Conservation (phyloP, 2,329 filamentous ascomycete species). For the Emmonsiellopsis sp. region DNA sequence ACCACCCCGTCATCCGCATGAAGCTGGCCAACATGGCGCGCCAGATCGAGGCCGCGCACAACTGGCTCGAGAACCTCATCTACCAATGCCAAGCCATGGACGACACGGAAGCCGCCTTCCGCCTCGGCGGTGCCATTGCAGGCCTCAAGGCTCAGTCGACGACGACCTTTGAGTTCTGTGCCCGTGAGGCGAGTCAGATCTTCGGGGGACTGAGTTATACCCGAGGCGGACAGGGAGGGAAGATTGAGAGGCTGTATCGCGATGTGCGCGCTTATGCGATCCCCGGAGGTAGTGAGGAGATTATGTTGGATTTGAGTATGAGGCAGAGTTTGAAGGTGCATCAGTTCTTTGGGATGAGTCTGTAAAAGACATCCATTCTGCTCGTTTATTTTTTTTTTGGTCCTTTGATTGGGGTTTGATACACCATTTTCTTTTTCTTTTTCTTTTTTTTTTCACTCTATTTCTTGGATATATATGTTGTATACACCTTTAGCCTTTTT, state of each 20-base stretch:
- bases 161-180: slow-evolving; percentile 94
- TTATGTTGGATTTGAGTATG: slow-evolving; percentile 96
- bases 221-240: slow-evolving; percentile 85
- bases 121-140: slow-evolving; percentile 88
- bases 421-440: background rate
- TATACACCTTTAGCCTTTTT: background rate
- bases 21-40: slow-evolving; percentile 98
- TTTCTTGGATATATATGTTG: background rate
- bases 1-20: slow-evolving; percentile 93
- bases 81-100: slow-evolving; percentile 90
- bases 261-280: slow-evolving; percentile 96
- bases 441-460: background rate
- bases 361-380: slow-evolving; percentile 42
- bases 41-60: slow-evolving; percentile 93
- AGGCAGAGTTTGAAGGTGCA: slow-evolving; percentile 81
- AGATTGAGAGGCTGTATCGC: slow-evolving; percentile 88
- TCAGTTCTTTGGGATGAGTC: slow-evolving; percentile 89
- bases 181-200: slow-evolving; percentile 91
- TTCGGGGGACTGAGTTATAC: slow-evolving; percentile 91
- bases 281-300: slow-evolving; percentile 92
- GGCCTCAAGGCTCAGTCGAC: slow-evolving; percentile 90
- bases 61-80: slow-evolving; percentile 92
- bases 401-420: background rate
- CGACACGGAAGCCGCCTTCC: slow-evolving; percentile 90
- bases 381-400: slow-evolving; percentile 3